Percentiles rank a stretch among this genome's conserved stretches.
Conservation (phyloP, 2,329 filamentous ascomycete genomes). For the Xylariaceae sp. region DNA sequence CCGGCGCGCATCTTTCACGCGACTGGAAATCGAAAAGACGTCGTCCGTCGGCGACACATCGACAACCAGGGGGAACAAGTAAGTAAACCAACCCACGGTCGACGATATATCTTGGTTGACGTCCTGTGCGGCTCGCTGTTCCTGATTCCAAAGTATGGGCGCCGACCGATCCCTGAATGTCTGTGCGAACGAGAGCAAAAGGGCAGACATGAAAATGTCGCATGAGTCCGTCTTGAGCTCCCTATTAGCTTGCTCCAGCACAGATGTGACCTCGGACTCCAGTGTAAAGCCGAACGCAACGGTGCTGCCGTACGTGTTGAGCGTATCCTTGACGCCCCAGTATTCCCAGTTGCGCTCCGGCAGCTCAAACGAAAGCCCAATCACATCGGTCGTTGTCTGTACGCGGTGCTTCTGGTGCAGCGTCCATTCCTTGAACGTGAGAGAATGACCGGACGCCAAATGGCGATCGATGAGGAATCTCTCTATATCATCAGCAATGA, state of each 20-base stretch:
- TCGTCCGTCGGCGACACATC: constrained; percentile 42
- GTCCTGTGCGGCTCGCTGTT: constrained; percentile 42
- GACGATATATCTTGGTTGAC: constrained; percentile 47
- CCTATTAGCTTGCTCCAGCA: constrained; percentile 40
- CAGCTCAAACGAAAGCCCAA: constrained; percentile 37
- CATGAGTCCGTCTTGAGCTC: constrained; percentile 48
- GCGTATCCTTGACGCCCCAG: constrained; percentile 41
- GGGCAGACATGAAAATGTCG: constrained; percentile 49
- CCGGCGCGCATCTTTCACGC: constrained; percentile 49
- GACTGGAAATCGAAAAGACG: constrained; percentile 46
- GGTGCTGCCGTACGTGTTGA: constrained; percentile 44
- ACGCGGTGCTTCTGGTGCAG: constrained; percentile 40
- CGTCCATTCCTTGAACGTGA: constrained; percentile 47
- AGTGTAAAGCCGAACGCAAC: constrained; percentile 40
- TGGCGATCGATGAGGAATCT: constrained; percentile 43
- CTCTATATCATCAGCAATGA: constrained; percentile 47
- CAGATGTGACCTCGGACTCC: constrained; percentile 37
- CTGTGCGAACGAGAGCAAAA: constrained; percentile 51
- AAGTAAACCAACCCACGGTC: constrained; percentile 58
- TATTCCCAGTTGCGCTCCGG: constrained; percentile 40
- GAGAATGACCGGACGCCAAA: constrained; percentile 40
- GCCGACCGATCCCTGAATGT: constrained; percentile 47
- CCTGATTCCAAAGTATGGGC: constrained; percentile 52
- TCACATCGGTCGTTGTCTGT: constrained; percentile 25
- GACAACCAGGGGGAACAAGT: constrained; percentile 47